Base-by-base conservation (phyloP, 495 filamentous ascomycete species). In the Astrothelium subdiscretum region DNA sequence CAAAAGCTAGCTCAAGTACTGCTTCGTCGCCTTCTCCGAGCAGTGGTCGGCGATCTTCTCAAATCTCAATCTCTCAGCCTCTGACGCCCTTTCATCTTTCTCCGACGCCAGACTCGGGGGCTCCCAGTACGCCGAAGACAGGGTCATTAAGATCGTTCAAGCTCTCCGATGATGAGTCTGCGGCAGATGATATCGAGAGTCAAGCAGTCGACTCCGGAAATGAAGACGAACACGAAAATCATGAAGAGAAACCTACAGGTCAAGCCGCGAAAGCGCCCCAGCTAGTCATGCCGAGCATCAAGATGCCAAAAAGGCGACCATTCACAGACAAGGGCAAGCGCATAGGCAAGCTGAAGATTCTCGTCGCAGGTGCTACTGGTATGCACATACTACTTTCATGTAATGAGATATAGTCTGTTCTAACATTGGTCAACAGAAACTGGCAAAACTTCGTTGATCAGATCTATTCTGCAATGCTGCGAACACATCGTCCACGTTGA, bases 401-500 rank as follows among this genome's bases (percentile, higher is more conserved):
- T 35, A 43, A 57, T 60, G 1, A 26, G 44, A 67, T 65, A 26
- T 58, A n/a, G 6, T 29, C 20, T 10, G 20, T 24, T 27, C 48
- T 54, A 15, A 54, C 24, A 27, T 24, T 15, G 20, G 6, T 3
- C 8, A 3, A 27, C 29, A 82, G 79, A 81, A 32, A 76, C 84
- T 59, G 92, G 92, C 11, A 97, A 97, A 78, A 92, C 92, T 18
- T 91, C 89, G 27, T 77, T 97, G 59, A 90, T 97, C 65, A 92
- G 91, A 71, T 90, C 90, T 0, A 92, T 99, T 60, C 89, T 96
- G 13, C 94, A 97, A 70, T 82, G 77, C n/a, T 96, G 92, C 70
- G 89, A 96, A 69, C 90, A 97, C 71, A 95, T 99, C 63, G 94
- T 97, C 1, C 94, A 98, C 72, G 88, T 96, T 58, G 94, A 98